Percentiles rank a stretch among this genome's conserved stretches.
Conservation (phyloP, 805 yeast genomes). For the Hanseniaspora valbyensis region DNA sequence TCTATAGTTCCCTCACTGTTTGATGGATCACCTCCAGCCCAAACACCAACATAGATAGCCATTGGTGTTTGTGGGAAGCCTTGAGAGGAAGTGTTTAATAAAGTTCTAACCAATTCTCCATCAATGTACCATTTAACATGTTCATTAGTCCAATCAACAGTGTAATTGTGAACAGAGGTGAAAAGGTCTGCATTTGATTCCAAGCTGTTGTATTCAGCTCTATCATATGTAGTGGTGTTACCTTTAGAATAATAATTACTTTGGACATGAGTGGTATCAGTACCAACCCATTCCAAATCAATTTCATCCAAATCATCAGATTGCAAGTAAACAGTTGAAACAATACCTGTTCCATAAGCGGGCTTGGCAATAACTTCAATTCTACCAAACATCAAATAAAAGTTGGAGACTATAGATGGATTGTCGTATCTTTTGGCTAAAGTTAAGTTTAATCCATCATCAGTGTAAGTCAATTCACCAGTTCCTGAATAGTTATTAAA, state of each 20-base stretch:
- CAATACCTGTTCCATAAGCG: conserved; percentile 67
- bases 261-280: conserved; percentile 63
- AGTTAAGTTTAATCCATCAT: conserved; percentile 53
- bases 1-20: conserved; percentile 59
- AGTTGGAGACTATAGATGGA: conserved; percentile 66
- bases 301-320: conserved; percentile 82
- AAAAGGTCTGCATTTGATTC: conserved; percentile 43
- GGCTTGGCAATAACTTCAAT: conserved; percentile 62
- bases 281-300: conserved; percentile 80
- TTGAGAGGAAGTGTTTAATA: conserved; percentile 40
- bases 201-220: conserved; percentile 55
- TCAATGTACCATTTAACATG: conserved; percentile 60
- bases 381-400: conserved; percentile 81
- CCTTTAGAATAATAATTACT: conserved; percentile 78
- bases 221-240: conserved; percentile 59
- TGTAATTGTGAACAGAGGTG: conserved; percentile 57
- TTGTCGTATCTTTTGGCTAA: conserved; percentile 57
- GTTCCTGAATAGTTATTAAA: conserved; percentile 35
- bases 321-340: conserved; percentile 71
- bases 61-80: conserved; percentile 93
- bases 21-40: conserved; percentile 74
- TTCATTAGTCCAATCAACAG: conserved; percentile 72
- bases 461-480: conserved; percentile 36
- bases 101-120: conserved; percentile 55
- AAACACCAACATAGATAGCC: conserved; percentile 54